Percentiles rank a stretch among this genome's conserved stretches.
These are phyloP conservation scores for Euryodendron excelsum DNA, from an alignment of 148 eudicot genomes.

Conservation along the genomic window DNA sequence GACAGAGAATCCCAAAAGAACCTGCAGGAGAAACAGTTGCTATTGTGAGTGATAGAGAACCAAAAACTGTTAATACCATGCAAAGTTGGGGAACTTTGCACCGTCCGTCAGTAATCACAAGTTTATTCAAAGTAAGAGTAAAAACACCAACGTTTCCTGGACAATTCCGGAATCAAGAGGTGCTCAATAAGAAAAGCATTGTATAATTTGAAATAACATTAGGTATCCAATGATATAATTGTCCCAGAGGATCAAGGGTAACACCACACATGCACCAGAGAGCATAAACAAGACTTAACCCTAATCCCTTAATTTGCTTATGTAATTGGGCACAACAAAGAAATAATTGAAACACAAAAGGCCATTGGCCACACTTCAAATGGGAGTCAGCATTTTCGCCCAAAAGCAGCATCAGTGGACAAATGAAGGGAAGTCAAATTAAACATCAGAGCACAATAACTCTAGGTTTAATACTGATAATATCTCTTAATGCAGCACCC, in stretches of 20 bases:
- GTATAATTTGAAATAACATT: no score
- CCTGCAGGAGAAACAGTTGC: slow-evolving; percentile 43
- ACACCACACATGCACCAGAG: no score
- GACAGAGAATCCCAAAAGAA: slow-evolving; percentile 87
- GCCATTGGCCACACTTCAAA: not conserved
- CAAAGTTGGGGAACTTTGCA: not conserved
- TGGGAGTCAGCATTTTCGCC: not conserved
- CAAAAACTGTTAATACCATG: not conserved
- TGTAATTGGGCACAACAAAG: not conserved
- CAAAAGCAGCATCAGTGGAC: not conserved
- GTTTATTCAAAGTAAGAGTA: not conserved
- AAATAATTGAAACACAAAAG: not conserved
- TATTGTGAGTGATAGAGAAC: slow-evolving; percentile 5
- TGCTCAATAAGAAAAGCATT: not conserved
- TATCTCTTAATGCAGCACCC: not conserved
- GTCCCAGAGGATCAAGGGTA: no score
- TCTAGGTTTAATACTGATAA: no score
- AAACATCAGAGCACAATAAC: no score
- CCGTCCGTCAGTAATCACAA: not conserved
- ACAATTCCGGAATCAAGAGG: not conserved
- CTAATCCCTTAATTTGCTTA: not conserved
- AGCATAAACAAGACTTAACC: not conserved
- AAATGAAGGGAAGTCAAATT: not conserved
- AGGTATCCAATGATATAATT: not conserved
- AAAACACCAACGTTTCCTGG: not conserved